Percentiles rank a stretch among this genome's conserved stretches.
Evolutionary conservation across 345 rosid species (phyloP).

Genomic region (Ceriops decandra): DNA sequence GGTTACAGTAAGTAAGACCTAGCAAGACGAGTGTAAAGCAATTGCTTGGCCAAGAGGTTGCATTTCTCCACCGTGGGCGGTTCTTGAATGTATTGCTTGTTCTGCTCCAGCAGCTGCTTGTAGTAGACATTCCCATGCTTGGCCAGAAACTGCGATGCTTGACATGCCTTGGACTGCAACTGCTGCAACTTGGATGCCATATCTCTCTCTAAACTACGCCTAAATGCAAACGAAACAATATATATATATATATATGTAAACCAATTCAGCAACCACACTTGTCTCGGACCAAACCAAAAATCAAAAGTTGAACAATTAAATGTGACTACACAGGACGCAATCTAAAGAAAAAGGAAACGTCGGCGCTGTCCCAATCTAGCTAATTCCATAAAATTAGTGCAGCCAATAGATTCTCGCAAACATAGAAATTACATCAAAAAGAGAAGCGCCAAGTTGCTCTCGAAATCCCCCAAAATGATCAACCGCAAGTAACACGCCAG

Average conservation of each 20-base stretch:
- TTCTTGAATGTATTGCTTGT: constrained; percentile 60
- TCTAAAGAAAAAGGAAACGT: too few species aligned
- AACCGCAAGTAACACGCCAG: neutral
- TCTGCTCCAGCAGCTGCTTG: constrained; percentile 60
- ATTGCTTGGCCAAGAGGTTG: constrained; percentile 49
- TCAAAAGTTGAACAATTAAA: neutral
- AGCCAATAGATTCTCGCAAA: too few species aligned
- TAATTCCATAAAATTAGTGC: too few species aligned
- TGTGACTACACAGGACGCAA: too few species aligned
- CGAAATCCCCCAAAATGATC: neutral
- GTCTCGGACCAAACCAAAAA: neutral
- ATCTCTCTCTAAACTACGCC: neutral
- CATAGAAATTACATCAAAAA: too few species aligned
- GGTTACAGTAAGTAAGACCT: constrained; percentile 33
- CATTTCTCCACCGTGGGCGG: constrained; percentile 65
- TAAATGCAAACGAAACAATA: neutral
- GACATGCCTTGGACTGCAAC: constrained; percentile 57
- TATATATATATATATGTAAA: neutral
- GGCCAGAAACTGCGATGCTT: constrained; percentile 48
- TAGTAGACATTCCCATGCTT: constrained; percentile 49
- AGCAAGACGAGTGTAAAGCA: constrained; percentile 70
- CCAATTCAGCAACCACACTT: neutral
- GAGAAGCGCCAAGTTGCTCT: too few species aligned
- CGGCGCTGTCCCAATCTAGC: too few species aligned
- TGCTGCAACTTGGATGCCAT: constrained; percentile 62